Conservation (phyloP, 495 filamentous ascomycete genomes). For the Ascodesmis nigricans region DNA sequence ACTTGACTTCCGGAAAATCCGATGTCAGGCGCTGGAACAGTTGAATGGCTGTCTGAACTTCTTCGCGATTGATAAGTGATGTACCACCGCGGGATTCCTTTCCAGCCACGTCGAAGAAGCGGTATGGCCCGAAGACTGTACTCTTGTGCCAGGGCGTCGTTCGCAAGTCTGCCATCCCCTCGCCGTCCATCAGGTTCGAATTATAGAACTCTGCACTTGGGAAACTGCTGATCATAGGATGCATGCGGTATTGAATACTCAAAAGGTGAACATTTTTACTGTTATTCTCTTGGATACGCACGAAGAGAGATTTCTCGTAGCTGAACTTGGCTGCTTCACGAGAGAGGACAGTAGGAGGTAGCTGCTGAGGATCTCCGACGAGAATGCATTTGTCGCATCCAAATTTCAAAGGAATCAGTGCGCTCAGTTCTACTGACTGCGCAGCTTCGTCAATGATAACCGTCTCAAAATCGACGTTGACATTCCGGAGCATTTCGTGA, state of each 20-base stretch:
- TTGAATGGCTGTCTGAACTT: constrained; percentile 62
- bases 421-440: constrained; percentile 91
- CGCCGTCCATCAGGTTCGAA: constrained; percentile 59
- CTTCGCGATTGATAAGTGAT: constrained; percentile 74
- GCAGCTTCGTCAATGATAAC: constrained; percentile 97
- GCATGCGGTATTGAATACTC: constrained; percentile 96
- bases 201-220: constrained; percentile 87
- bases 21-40: constrained; percentile 54
- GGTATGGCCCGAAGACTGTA: constrained; percentile 63
- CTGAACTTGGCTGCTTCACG: constrained; percentile 77
- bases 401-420: constrained; percentile 91
- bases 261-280: constrained; percentile 78
- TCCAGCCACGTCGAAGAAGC: constrained; percentile 93
- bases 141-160: constrained; percentile 66
- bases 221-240: constrained; percentile 79
- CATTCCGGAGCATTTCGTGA: constrained; percentile 88
- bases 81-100: constrained; percentile 57
- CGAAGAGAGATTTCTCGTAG: constrained; percentile 95
- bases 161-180: constrained; percentile 54
- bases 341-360: constrained; percentile 88
- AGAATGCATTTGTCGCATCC: constrained; percentile 92
- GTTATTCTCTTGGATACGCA: constrained; percentile 87
- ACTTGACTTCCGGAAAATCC: constrained; percentile 47
- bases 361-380: constrained; percentile 90
- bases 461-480: constrained; percentile 93